These are phyloP conservation scores for Alternaria sp. DNA, from an alignment of 2,329 filamentous ascomycete species.

Conservation along the genomic window DNA sequence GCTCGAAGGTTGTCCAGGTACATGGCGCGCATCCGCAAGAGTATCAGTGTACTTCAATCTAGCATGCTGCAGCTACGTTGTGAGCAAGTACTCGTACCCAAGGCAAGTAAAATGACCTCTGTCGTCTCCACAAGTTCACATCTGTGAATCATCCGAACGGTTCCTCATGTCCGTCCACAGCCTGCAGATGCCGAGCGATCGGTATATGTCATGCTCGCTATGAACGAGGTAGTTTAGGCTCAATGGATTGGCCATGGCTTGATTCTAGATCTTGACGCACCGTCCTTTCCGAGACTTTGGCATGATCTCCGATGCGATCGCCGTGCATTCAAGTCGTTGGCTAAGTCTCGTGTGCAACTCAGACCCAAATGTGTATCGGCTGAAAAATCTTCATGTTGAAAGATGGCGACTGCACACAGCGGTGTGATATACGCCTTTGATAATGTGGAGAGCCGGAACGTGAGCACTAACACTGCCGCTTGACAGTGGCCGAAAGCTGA, in stretches of 20 bases:
- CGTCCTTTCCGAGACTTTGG: background rate
- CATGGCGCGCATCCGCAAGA: background rate
- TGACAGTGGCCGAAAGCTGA: background rate
- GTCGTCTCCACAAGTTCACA: background rate
- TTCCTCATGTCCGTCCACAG: background rate
- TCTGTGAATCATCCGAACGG: constrained; percentile 49
- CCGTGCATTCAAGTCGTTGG: background rate
- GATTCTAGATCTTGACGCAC: background rate
- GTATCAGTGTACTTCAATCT: background rate
- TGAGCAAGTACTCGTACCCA: background rate
- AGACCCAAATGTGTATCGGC: background rate
- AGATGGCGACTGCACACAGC: background rate
- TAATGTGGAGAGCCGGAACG: constrained; percentile 7
- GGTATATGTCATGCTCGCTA: background rate
- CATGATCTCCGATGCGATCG: background rate
- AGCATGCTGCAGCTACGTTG: background rate
- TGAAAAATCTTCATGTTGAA: background rate
- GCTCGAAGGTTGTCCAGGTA: background rate
- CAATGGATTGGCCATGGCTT: background rate
- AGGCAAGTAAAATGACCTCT: background rate
- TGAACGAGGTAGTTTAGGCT: background rate
- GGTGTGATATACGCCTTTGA: background rate
- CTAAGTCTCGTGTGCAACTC: background rate
- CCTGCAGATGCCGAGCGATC: background rate
- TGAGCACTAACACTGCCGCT: constrained; percentile 8